phyloP scores from a whole-genome alignment of 2,329 filamentous ascomycete genomes.

The Penicillium glabrum region DNA sequence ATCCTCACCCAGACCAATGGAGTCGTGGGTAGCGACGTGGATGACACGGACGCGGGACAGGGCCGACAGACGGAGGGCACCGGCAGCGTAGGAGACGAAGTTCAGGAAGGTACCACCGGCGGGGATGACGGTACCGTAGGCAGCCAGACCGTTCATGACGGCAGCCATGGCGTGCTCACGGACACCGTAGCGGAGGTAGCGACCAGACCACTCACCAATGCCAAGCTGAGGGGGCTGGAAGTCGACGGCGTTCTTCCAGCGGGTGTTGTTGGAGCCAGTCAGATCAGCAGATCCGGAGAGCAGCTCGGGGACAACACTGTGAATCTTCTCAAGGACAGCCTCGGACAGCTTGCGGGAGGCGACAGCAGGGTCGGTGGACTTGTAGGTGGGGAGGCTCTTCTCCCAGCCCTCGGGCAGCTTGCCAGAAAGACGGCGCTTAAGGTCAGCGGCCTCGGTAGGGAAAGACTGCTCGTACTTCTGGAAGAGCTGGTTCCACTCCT shows the following conservation, averaged over 20 bases:
- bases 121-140: conserved; percentile 92
- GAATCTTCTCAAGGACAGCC: conserved; percentile 84
- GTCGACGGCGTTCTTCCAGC: conserved; percentile 95
- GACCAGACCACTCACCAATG: conserved; percentile 85
- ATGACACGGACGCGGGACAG: conserved; percentile 88
- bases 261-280: conserved; percentile 97
- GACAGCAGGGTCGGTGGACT: conserved; percentile 76
- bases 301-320: conserved; percentile 81
- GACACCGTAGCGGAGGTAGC: conserved; percentile 66
- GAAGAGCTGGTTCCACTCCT: conserved; percentile 93
- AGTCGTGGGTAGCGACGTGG: conserved; percentile 98
- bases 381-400: conserved; percentile 89
- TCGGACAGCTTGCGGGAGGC: conserved; percentile 97
- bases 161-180: conserved; percentile 54
- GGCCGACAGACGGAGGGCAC: conserved; percentile 89
- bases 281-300: conserved; percentile 95
- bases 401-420: conserved; percentile 96
- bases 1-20: conserved; percentile 97
- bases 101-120: conserved; percentile 97
- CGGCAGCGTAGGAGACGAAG: conserved; percentile 97
- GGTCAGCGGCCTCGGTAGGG: conserved; percentile 76
- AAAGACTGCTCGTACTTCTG: conserved; percentile 79
- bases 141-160: conserved; percentile 73
- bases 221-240: conserved; percentile 88
- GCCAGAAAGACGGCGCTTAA: conserved; percentile 74